Conservation (phyloP, 73 alveolate species). For the Tetrahymena thermophila region DNA sequence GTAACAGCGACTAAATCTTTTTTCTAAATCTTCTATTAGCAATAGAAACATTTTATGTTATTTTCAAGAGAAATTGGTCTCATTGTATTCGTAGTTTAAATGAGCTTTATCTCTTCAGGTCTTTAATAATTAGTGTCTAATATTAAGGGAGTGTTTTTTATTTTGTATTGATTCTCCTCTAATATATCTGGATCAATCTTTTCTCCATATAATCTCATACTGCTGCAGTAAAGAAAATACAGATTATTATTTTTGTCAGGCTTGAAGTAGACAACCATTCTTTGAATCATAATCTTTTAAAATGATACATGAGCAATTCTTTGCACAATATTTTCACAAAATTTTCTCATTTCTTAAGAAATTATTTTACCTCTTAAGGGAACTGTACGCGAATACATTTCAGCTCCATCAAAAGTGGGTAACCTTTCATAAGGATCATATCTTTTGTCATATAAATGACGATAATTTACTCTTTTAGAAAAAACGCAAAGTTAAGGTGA, state of each 20-base stretch:
- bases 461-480: constrained; percentile 19
- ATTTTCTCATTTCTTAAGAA: constrained; percentile 39
- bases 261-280: constrained; percentile 30
- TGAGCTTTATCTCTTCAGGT: constrained; percentile 24
- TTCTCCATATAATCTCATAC: constrained; percentile 29
- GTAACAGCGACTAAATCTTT: constrained; percentile 32
- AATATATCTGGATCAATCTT: not conserved
- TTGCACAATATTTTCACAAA: constrained; percentile 21
- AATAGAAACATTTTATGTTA: constrained; percentile 31
- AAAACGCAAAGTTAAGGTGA: constrained; percentile 33
- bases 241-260: constrained; percentile 34
- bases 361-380: constrained; percentile 42
- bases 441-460: constrained; percentile 31
- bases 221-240: constrained; percentile 19
- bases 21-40: constrained; percentile 10
- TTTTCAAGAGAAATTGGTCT: constrained; percentile 25
- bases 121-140: constrained; percentile 22
- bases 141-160: constrained; percentile 27
- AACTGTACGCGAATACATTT: constrained; percentile 24
- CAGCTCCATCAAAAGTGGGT: constrained; percentile 49
- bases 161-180: not conserved
- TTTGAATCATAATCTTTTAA: constrained; percentile 12
- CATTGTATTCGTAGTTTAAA: constrained; percentile 32
- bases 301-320: constrained; percentile 23
- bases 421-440: constrained; percentile 47